phyloP scores from a whole-genome alignment of 345 rosid species.

The Diplotaxis tenuifolia region DNA sequence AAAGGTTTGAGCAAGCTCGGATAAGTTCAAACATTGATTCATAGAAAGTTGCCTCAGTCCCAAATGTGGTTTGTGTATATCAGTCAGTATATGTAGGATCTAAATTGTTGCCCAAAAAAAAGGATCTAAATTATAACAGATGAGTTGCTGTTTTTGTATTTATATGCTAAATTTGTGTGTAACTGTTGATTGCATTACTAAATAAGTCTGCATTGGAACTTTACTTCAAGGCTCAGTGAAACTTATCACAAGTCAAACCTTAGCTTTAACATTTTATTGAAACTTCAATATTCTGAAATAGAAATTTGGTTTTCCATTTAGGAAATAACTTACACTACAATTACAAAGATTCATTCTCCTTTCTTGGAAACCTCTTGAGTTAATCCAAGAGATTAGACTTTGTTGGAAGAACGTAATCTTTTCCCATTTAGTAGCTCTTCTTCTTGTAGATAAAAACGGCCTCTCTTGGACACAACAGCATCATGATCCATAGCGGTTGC shows the following conservation, averaged over 20 bases:
- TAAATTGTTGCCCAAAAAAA: no score
- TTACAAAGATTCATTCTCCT: background rate
- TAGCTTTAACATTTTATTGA: background rate
- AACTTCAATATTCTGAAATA: background rate
- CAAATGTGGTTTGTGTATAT: no score
- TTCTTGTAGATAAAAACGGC: background rate
- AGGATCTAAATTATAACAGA: no score
- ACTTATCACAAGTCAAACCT: conserved; percentile 27
- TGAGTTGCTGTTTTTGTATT: no score
- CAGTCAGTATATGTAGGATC: no score
- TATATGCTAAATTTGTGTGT: no score
- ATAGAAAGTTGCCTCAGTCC: no score
- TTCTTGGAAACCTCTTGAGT: background rate
- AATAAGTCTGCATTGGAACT: no score
- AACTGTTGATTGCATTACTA: no score
- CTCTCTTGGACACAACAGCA: conserved; percentile 18
- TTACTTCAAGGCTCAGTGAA: conserved; percentile 18
- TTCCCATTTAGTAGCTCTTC: conserved; percentile 19
- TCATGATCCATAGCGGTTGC: background rate
- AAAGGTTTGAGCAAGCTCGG: no score
- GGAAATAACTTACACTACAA: background rate
- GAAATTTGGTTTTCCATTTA: background rate
- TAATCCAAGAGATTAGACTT: conserved; percentile 4
- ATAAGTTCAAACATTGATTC: no score
- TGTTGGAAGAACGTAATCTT: no score